Evolutionary conservation across 257 asterid genomes (phyloP).

Genomic region (Salvia rosmarinus): DNA sequence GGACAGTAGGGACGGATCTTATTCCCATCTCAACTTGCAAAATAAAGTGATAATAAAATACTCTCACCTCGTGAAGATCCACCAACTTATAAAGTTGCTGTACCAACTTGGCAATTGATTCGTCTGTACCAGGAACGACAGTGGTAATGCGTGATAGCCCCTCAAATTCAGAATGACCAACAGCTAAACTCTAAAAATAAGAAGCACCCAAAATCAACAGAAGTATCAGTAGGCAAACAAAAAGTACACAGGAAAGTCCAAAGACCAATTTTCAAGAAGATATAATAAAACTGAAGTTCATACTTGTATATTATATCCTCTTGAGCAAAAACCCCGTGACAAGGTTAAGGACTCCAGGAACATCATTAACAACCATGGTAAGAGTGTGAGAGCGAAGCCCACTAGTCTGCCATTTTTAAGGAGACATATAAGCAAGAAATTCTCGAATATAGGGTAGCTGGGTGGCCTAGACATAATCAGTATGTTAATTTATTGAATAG

Average conservation of each 20-base stretch:
- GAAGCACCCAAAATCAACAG: slow-evolving; percentile 23
- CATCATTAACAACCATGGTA: slow-evolving; percentile 90
- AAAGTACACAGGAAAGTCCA: neutral
- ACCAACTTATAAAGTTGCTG: slow-evolving; percentile 84
- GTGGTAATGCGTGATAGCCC: slow-evolving; percentile 97
- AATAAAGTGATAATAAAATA: slow-evolving; percentile 26
- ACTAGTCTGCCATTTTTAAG: slow-evolving; percentile 62
- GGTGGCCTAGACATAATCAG: neutral
- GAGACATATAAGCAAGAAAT: slow-evolving; percentile 31
- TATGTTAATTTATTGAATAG: slow-evolving; percentile 10
- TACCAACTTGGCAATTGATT: slow-evolving; percentile 80
- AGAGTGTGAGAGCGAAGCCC: slow-evolving; percentile 96
- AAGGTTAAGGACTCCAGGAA: slow-evolving; percentile 95
- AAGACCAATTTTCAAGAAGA: slow-evolving; percentile 24
- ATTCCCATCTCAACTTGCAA: slow-evolving; percentile 19
- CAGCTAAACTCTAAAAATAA: slow-evolving; percentile 84
- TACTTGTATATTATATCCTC: slow-evolving; percentile 98
- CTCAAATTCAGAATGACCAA: slow-evolving; percentile 95
- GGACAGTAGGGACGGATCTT: neutral
- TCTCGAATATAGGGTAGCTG: slow-evolving; percentile 14
- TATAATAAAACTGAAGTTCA: slow-evolving; percentile 11
- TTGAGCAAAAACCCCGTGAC: slow-evolving; percentile 88
- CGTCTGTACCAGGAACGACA: slow-evolving; percentile 96
- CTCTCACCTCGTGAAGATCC: slow-evolving; percentile 92
- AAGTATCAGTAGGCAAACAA: slow-evolving; percentile 18